Conservation (phyloP, 192 early-diverging fungal species). For the Pilobolus umbonatus region DNA sequence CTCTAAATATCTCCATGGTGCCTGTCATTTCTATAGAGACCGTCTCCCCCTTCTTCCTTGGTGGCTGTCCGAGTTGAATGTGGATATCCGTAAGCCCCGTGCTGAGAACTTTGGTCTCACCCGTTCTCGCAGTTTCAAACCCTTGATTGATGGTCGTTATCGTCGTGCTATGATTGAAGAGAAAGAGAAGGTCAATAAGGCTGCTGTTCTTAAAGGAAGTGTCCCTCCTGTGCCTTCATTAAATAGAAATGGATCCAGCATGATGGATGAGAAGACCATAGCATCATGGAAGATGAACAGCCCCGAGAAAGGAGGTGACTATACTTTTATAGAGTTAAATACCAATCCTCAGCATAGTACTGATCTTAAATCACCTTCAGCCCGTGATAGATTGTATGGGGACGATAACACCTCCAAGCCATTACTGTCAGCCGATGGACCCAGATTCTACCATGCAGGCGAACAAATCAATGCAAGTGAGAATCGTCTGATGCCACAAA, state of each 20-base stretch:
- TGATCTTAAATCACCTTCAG: not conserved
- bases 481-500: not conserved
- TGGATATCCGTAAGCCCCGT: slow-evolving; percentile 45
- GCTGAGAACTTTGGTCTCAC: slow-evolving; percentile 24
- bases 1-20: slow-evolving; percentile 86
- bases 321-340: slow-evolving; percentile 3
- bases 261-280: slow-evolving; percentile 7
- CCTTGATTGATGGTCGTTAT: slow-evolving; percentile 33
- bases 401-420: not conserved
- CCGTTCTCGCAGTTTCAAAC: slow-evolving; percentile 35
- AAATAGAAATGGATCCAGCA: slow-evolving; percentile 2
- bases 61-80: slow-evolving; percentile 43
- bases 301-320: not conserved
- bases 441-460: slow-evolving; percentile 10
- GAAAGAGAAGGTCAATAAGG: slow-evolving; percentile 10
- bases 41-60: slow-evolving; percentile 29
- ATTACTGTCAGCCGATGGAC: not conserved
- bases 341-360: not conserved
- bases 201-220: not conserved
- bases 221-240: not conserved
- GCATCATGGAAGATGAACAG: slow-evolving; percentile 5
- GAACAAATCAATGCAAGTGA: not conserved
- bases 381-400: not conserved
- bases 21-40: slow-evolving; percentile 29
- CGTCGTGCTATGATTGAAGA: slow-evolving; percentile 35